Percentiles rank a stretch among this genome's conserved stretches.
Conservation (phyloP, 1,284 basidiomycete genomes). For the Boletus sp. region DNA sequence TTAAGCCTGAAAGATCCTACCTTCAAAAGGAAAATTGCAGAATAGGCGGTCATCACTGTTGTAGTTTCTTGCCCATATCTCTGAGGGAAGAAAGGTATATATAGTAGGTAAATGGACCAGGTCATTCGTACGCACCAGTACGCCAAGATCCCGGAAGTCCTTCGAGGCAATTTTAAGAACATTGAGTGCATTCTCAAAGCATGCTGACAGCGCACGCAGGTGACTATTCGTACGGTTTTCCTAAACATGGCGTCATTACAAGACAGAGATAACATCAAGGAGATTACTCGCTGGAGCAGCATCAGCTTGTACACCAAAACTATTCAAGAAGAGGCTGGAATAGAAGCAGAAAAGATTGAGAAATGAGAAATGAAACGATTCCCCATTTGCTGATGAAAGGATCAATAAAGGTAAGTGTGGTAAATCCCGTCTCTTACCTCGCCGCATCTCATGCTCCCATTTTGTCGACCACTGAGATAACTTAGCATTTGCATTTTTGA, state of each 20-base stretch:
- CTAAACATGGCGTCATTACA: conserved; percentile 24
- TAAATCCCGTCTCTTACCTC: conserved; percentile 41
- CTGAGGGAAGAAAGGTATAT: conserved; percentile 37
- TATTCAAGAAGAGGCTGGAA: conserved; percentile 75
- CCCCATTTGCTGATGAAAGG: conserved; percentile 48
- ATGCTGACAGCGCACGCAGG: conserved; percentile 63
- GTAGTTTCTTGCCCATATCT: conserved; percentile 79
- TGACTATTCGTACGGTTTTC: conserved; percentile 52
- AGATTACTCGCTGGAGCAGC: conserved; percentile 47
- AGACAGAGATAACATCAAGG: background rate
- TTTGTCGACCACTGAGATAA: conserved; percentile 63
- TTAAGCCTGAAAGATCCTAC: conserved; percentile 36
- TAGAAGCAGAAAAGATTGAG: conserved; percentile 71
- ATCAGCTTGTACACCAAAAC: conserved; percentile 67
- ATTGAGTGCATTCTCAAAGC: conserved; percentile 67
- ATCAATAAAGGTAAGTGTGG: conserved; percentile 11
- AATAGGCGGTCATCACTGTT: conserved; percentile 79
- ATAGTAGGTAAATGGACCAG: background rate
- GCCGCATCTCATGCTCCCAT: conserved; percentile 68
- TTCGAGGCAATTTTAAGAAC: conserved; percentile 64
- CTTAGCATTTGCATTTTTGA: conserved; percentile 66
- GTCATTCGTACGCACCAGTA: conserved; percentile 54
- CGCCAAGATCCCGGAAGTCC: conserved; percentile 69
- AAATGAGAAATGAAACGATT: conserved; percentile 69
- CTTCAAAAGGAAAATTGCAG: conserved; percentile 71